A percentile compares a stretch with the other conserved stretches of the same genome.
phyloP scores from a whole-genome alignment of 1,284 basidiomycete genomes.

The Testicularia cyperi region DNA sequence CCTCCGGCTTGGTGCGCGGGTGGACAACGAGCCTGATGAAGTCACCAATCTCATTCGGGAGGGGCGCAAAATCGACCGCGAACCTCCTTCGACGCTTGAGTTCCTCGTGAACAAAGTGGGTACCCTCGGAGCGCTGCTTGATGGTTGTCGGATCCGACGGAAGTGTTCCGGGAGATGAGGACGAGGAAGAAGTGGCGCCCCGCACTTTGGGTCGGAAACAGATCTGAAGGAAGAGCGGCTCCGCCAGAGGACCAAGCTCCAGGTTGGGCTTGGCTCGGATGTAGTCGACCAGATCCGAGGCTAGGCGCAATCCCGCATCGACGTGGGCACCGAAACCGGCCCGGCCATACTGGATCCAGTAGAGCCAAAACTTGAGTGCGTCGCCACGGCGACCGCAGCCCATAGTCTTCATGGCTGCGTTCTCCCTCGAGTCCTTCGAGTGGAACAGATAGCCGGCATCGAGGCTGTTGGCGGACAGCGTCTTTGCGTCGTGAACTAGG shows the following conservation, averaged over 20 bases:
- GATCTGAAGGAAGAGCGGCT: constrained; percentile 52
- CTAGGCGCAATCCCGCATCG: constrained; percentile 42
- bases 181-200: too few relatives aligned
- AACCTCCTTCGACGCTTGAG: constrained; percentile 36
- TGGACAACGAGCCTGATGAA: constrained; percentile 51
- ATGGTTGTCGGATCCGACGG: constrained; percentile 6
- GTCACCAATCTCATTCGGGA: constrained; percentile 38
- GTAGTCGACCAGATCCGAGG: constrained; percentile 28
- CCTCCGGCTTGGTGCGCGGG: constrained; percentile 37
- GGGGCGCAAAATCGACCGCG: constrained; percentile 55
- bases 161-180: too few relatives aligned
- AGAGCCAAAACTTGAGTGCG: constrained; percentile 61
- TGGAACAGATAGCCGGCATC: constrained; percentile 62
- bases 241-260: constrained; percentile 46
- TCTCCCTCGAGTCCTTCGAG: constrained; percentile 27
- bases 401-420: constrained; percentile 54
- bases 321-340: constrained; percentile 54
- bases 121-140: constrained; percentile 11
- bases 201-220: constrained; percentile 56
- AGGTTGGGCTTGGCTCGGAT: constrained; percentile 26
- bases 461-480: constrained; percentile 59
- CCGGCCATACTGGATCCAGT: constrained; percentile 60
- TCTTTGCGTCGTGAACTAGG: constrained; percentile 54
- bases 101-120: constrained; percentile 18
- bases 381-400: constrained; percentile 61